phyloP scores from a whole-genome alignment of 2,329 filamentous ascomycete genomes.

The Paraconiothyrium brasiliense region DNA sequence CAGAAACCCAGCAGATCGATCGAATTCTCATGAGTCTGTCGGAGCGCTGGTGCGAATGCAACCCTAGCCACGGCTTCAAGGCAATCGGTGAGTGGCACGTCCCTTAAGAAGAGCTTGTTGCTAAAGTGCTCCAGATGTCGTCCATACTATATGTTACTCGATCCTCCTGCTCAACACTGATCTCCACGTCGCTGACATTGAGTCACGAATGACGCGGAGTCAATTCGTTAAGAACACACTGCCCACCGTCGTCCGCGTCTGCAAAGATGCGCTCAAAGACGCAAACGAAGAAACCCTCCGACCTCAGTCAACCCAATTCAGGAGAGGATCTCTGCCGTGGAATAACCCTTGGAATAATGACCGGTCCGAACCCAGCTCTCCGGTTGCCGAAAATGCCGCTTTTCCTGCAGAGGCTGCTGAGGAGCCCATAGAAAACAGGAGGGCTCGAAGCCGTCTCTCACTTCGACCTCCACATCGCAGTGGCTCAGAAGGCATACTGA shows the following conservation, averaged over 20 bases:
- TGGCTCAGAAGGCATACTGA: constrained; percentile 46
- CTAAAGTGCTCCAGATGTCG: constrained; percentile 68
- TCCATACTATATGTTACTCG: constrained; percentile 97
- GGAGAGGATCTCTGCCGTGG: constrained; percentile 48
- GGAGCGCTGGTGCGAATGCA: constrained; percentile 91
- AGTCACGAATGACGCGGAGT: constrained; percentile 92
- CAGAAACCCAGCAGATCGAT: constrained; percentile 96
- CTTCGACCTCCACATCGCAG: constrained; percentile 50
- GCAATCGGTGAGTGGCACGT: constrained; percentile 55
- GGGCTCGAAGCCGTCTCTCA: constrained; percentile 53
- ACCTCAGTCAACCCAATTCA: constrained; percentile 45
- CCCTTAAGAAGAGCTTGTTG: no score
- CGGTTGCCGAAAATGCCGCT: constrained; percentile 36
- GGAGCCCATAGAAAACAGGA: constrained; percentile 48
- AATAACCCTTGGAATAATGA: constrained; percentile 27
- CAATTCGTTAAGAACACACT: constrained; percentile 98
- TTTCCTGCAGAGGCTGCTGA: constrained; percentile 41
- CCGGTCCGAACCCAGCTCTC: constrained; percentile 46
- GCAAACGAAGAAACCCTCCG: constrained; percentile 44
- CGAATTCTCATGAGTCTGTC: constrained; percentile 91
- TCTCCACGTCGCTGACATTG: constrained; percentile 92
- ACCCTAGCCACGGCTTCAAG: constrained; percentile 92
- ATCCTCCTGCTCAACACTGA: constrained; percentile 96
- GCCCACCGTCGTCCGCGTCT: constrained; percentile 81
- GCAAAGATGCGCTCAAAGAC: constrained; percentile 70